These are phyloP conservation scores for Exsudoporus floridanus DNA, from an alignment of 1,284 basidiomycete species.

Conservation along the genomic window DNA sequence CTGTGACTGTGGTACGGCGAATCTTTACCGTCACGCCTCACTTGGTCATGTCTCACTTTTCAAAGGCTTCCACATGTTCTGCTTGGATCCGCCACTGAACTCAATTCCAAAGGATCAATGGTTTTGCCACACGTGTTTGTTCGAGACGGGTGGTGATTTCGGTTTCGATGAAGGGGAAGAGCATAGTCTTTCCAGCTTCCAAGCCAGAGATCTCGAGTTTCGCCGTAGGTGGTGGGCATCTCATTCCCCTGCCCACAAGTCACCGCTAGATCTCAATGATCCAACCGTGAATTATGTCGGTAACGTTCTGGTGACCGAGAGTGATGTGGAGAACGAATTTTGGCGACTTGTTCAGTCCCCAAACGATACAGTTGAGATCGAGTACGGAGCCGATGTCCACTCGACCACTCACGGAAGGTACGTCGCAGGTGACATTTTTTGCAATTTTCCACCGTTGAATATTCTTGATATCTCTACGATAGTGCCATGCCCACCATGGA, in stretches of 20 bases:
- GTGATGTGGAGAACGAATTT: constrained; percentile 93
- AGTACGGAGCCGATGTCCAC: constrained; percentile 98
- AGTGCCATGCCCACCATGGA: constrained; percentile 96
- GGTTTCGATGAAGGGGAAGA: constrained; percentile 99
- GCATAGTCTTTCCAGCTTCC: constrained; percentile 90
- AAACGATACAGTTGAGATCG: constrained; percentile 93
- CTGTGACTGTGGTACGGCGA: constrained; percentile 84
- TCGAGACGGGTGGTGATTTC: constrained; percentile 95
- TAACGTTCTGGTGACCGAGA: constrained; percentile 73
- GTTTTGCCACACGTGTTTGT: constrained; percentile 93
- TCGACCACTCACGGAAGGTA: constrained; percentile 97
- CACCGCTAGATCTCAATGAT: constrained; percentile 40
- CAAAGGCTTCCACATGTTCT: constrained; percentile 93
- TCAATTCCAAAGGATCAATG: constrained; percentile 90
- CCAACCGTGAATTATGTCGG: constrained; percentile 61
- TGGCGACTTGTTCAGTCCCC: constrained; percentile 93
- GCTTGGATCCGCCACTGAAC: constrained; percentile 87
- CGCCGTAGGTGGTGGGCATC: constrained; percentile 83
- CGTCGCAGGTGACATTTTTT: constrained; percentile 24
- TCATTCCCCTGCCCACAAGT: constrained; percentile 56
- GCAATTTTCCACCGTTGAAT: constrained; percentile 33
- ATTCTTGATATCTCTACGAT: constrained; percentile 15
- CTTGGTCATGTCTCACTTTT: constrained; percentile 20
- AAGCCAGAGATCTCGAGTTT: constrained; percentile 88
- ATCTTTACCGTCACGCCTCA: constrained; percentile 10